These are phyloP conservation scores for Xanthoconium purpureum DNA, from an alignment of 768 basidiomycete genomes.

Conservation along the genomic window DNA sequence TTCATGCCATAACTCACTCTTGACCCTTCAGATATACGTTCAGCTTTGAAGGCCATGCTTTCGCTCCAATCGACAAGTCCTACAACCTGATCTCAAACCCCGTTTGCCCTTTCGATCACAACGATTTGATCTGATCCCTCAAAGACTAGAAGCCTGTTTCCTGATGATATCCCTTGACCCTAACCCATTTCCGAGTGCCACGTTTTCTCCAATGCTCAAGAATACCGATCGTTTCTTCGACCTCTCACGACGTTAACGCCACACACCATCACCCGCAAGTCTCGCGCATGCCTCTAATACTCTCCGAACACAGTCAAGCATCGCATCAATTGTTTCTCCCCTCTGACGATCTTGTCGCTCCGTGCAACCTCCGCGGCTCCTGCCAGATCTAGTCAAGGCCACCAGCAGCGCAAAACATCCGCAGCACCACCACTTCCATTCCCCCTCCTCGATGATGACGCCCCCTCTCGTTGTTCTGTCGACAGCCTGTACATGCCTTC, in stretches of 20 bases:
- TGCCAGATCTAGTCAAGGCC: not conserved
- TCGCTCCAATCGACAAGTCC: not conserved
- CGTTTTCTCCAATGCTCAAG: not conserved
- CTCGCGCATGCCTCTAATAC: not conserved
- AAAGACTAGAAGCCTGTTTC: not conserved
- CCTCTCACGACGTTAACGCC: not conserved
- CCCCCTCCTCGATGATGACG: not conserved
- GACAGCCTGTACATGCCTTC: slow-evolving; percentile 6
- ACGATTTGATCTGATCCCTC: not conserved
- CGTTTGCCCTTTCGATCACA: not conserved
- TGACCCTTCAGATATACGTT: not conserved
- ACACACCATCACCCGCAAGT: not conserved
- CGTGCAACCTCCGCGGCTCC: not conserved
- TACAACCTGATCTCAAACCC: not conserved
- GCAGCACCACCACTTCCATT: not conserved
- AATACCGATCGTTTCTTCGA: not conserved
- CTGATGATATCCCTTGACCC: not conserved
- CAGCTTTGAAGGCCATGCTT: not conserved
- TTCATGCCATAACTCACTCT: not conserved
- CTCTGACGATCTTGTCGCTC: not conserved
- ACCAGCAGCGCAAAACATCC: not conserved
- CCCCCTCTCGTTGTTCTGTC: not conserved
- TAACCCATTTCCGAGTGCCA: not conserved
- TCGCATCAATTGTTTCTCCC: not conserved
- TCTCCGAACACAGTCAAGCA: not conserved